Evolutionary conservation across 2,329 filamentous ascomycete species (phyloP), one percentile per base, ranked within the genome.

Genomic region (Kalaharituber pfeilii): DNA sequence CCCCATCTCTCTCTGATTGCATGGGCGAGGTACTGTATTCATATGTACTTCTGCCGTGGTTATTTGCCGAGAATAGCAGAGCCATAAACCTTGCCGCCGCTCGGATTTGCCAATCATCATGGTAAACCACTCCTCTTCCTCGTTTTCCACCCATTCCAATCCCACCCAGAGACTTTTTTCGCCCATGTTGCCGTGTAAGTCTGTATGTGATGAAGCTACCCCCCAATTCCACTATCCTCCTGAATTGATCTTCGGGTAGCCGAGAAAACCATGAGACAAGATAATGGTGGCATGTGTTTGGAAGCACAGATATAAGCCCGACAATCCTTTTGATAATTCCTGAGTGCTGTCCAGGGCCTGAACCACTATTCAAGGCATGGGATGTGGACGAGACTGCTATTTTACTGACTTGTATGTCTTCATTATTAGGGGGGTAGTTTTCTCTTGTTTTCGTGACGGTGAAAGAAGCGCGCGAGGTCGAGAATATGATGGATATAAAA

Each of bases 71-170:
- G 64, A 94, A 93, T 1, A 94, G 67, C 22, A 94, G 68, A 8
- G 84, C 80, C 73, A 94, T 81, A 2, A 93, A 79, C 61, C 82
- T 80, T 2, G 86, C 81, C 6, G 83, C 83, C 9, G 84, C 84
- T 66, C 80, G 83, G 54, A 94, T 78, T 67, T 94, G 87, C 88
- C 88, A 95, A 65, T 94, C 88, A 56, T 89, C 84, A 20, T 75
- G 74, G 65, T 91, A 93, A 0, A 79, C 69, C 1, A 79, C 73
- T 57, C 72, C 72, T 60, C 76, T 77, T 6, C 73, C 68, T 20
- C 55, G 52, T 26, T 56, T 42, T 0, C 55, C 58, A 44, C 55
- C 25, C 20, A 56, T 51, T 6, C 42, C 42, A 22, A 47, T 15
- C 24, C 53, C 53, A 25, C 55, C 36, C 15, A 55, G 36, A 39